Evolutionary conservation across 495 filamentous ascomycete genomes (phyloP), one percentile per base, ranked within the genome.

Genomic region (Filosporella fistucella): DNA sequence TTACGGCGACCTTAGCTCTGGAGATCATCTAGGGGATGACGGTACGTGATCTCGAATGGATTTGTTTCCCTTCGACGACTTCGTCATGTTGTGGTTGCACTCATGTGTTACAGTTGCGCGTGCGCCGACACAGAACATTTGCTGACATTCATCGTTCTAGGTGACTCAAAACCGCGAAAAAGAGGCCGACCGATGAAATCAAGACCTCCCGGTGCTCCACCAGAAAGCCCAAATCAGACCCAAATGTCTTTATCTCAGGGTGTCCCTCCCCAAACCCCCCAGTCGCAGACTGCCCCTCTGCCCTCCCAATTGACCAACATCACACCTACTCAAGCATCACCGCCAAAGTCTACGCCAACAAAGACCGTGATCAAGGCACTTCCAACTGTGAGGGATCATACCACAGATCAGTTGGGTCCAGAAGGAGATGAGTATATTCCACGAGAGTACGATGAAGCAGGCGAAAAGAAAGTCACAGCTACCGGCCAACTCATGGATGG

Each of bases 361-460:
- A 97, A 96, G 66, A 70, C 83, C 18, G 84, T 91, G 9, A 72
- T 99, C 53, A 99, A 99, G 68, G 93, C 93, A 0, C 75, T 99
- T 17, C 93, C 93, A 18, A 97, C 93, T 12, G 94, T 97, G 11
- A 72, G 93, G 50, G 93, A 99, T 60, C 93, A 99, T 61, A 99
- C 93, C 9, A 97, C 94, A 3, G 93, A 99, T 66, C 91, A 96
- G 61, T 81, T 99, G 39, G 89, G 83, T 24, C 76, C 85, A 9
- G 89, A 89, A 61, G 85, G 86, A n/a, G 94, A 97, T 61, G 93
- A 99, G 69, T 99, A 96, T 62, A 77, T 97, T 20, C 88, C 91
- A 23, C 83, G 94, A 50, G 93, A 99, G 68, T 88, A 82, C 45
- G 94, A 99, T 63, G 88, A 87, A 28, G 85, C 83, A 3, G 93